Evolutionary conservation across 768 basidiomycete genomes (phyloP), one percentile per base, ranked within the genome.

Genomic region (Mycena epipterygia): DNA sequence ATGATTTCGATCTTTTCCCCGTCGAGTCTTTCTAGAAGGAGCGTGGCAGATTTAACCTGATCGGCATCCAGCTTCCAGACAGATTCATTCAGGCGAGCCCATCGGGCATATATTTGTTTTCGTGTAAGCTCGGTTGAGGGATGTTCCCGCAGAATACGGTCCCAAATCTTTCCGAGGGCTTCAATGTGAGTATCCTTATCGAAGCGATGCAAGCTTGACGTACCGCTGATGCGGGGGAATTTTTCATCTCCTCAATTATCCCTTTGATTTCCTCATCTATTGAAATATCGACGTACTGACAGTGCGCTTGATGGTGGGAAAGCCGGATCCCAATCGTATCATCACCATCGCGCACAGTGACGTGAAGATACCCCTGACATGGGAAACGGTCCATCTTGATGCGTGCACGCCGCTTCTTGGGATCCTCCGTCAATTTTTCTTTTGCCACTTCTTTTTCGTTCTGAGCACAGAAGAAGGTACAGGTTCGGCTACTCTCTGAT

Each of bases 321-420:
- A 39, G 4, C 21, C 35, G 21, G 39, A 17, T 23, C 19, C 37
- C n/a, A n/a, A 6, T 21, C 8, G 7, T 35, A 7, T n/a, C 7
- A 39, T 35, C 16, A 4, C 13, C 13, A 1, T 63, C 61, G 32
- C 56, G 51, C 39, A 68, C 61, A 5, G 70, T 67, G 17, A 74
- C 53, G 27, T 64, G 48, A 3, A 74, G 49, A 35, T 57, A 68
- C 27, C 70, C 73, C 14, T 71, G 32, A 39, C 73, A 74, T 5
- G 56, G 39, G 35, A 70, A 74, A 27, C 64, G 53, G 30, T 62
- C 58, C 73, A 73, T 73, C 23, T 32, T 62, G 61, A 71, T 70
- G 5, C 66, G 65, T 13, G 66, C 73, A 39, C 65, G 59, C 13
- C 62, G 35, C 62, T 74, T 74, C 30, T 21, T 13, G 8, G 30